Evolutionary conservation across 129 eudicot species (phyloP), one percentile per base, ranked within the genome.

Genomic region (Mikania micrantha): DNA sequence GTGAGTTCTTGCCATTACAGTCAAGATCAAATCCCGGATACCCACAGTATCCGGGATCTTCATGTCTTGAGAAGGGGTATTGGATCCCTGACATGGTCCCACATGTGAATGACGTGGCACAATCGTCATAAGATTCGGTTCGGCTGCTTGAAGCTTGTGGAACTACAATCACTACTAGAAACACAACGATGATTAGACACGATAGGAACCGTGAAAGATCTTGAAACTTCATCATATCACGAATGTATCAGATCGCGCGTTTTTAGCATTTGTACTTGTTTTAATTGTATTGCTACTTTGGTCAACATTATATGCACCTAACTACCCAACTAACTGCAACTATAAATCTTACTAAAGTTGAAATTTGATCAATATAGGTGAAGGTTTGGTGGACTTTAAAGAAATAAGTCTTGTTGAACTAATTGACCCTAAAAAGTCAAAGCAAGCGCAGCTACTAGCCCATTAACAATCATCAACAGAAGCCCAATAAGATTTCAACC

Each of bases 1-100:
- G 83, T 2, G 66, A 52, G 45, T 44, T 68, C 22, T 28, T 28
- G 45, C 42, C 71, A 19, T 63, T 53, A 45, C 96, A 90, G 60
- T 66, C n/a, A 59, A 90, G 96, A 38, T 61, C 78, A 8, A 82
- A 70, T 3, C 71, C 76, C 3, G 88, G 88, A 53, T 82, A 78
- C 64, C 96, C 95, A 25, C 96, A 90, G 49, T 77, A 44, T 8
- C 19, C 48, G 27, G 96, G 90, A 68, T 82, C 77, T 17, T 60
- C 66, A 8, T 20, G 38, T 60, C 84, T 81, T 4, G 80, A 75
- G 70, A 87, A 87, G 15, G 95, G 90, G 42, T 81, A 87, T 17
- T 65, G 80, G 24, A 84, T 60, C 24, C 75, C 69, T 4, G 87
- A 61, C 22, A 87, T 56, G n/a, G 70, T 64, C 56, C 85, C 85